Evolutionary conservation across 2,329 filamentous ascomycete species (phyloP).

Genomic region (Exophiala sideris): DNA sequence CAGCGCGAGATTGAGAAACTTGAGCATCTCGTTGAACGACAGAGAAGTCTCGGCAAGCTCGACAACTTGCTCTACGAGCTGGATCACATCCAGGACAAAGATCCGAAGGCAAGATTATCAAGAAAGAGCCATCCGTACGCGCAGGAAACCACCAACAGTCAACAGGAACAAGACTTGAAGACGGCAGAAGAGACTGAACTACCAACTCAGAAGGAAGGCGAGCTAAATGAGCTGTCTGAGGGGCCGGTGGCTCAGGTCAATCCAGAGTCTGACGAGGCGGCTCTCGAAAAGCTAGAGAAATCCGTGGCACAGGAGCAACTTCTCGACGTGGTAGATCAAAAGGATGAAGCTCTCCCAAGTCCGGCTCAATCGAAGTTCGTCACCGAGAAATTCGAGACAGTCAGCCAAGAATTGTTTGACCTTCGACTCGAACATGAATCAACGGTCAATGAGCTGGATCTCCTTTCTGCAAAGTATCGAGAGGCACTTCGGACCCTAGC

Average conservation of each 20-base stretch:
- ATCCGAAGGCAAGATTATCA: slow-evolving; percentile 37
- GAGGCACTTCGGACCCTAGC: slow-evolving; percentile 77
- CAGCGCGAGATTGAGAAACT: slow-evolving; percentile 91
- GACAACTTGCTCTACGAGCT: slow-evolving; percentile 90
- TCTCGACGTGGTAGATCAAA: slow-evolving; percentile 43
- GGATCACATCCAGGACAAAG: slow-evolving; percentile 68
- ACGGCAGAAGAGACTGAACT: slow-evolving; percentile 44
- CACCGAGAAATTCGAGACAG: slow-evolving; percentile 84
- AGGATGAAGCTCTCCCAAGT: slow-evolving; percentile 56
- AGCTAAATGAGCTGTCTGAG: slow-evolving; percentile 21
- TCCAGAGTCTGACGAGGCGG: slow-evolving; percentile 32
- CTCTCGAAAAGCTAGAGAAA: slow-evolving; percentile 37
- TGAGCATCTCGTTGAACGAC: slow-evolving; percentile 91
- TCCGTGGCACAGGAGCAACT: slow-evolving; percentile 27
- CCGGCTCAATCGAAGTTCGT: slow-evolving; percentile 81
- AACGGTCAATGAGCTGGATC: slow-evolving; percentile 75
- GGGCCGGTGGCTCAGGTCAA: slow-evolving; percentile 22
- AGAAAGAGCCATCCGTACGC: slow-evolving; percentile 27
- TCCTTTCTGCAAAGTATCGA: slow-evolving; percentile 84
- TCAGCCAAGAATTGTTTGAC: slow-evolving; percentile 88
- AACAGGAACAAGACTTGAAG: slow-evolving; percentile 41
- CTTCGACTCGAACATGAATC: slow-evolving; percentile 86
- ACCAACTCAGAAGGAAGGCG: slow-evolving; percentile 31
- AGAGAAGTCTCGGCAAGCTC: slow-evolving; percentile 89
- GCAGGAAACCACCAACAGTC: slow-evolving; percentile 37